A percentile compares a stretch with the other conserved stretches of the same genome.
phyloP scores from a whole-genome alignment of 2,329 filamentous ascomycete genomes.

The Xylariaceae sp. region DNA sequence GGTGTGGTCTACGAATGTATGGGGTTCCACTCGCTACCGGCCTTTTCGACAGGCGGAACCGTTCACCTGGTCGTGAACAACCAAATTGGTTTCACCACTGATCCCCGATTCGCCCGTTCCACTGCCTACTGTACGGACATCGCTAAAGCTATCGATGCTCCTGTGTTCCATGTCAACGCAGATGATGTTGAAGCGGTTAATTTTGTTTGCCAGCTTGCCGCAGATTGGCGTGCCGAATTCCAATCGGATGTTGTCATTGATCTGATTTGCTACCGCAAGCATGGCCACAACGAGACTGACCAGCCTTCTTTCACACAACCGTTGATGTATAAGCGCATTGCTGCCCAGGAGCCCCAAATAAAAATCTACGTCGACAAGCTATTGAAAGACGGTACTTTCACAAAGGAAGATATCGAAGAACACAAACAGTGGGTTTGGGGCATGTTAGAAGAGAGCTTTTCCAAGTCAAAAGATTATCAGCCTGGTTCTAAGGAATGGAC shows the following conservation, averaged over 20 bases:
- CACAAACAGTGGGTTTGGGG: conserved; percentile 99
- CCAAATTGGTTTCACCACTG: conserved; percentile 99
- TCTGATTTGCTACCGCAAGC: conserved; percentile 97
- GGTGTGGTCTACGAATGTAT: conserved; percentile 98
- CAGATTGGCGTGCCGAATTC: conserved; percentile 98
- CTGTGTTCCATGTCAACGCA: conserved; percentile 98
- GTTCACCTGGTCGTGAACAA: conserved; percentile 98
- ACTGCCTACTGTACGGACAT: conserved; percentile 99
- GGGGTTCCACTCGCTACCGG: conserved; percentile 91
- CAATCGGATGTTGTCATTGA: conserved; percentile 98
- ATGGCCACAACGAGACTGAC: conserved; percentile 99
- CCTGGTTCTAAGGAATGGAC: conserved; percentile 97
- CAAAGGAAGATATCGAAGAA: conserved; percentile 95
- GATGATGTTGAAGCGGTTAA: conserved; percentile 98
- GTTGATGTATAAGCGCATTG: conserved; percentile 98
- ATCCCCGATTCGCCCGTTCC: conserved; percentile 93
- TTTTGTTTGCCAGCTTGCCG: conserved; percentile 93
- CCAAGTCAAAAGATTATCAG: conserved; percentile 95
- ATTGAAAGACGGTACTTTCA: conserved; percentile 87
- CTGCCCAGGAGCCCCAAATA: conserved; percentile 76
- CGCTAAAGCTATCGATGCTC: conserved; percentile 96
- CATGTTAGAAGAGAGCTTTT: conserved; percentile 97
- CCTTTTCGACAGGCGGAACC: conserved; percentile 95
- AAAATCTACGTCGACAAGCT: conserved; percentile 91
- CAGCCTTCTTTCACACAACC: conserved; percentile 99